Conservation (phyloP, 2,329 filamentous ascomycete species). For the Clonostachys byssicola region DNA sequence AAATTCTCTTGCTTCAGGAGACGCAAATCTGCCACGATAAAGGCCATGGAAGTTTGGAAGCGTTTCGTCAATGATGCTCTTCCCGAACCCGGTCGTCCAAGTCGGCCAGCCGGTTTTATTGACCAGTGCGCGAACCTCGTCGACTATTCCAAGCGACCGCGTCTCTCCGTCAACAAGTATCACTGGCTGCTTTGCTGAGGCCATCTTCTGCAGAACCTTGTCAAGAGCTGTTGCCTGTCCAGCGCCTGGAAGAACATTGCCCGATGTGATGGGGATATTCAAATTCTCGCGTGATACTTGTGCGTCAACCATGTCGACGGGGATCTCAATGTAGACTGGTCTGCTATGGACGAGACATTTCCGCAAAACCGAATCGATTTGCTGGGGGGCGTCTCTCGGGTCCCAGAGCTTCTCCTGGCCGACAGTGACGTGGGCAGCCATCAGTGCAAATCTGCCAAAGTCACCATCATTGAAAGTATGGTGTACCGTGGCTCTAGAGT, state of each 20-base stretch:
- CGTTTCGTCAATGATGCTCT: constrained; percentile 75
- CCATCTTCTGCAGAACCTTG: constrained; percentile 69
- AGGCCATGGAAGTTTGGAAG: constrained; percentile 75
- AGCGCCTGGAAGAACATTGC: constrained; percentile 58
- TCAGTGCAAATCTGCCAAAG: constrained; percentile 78
- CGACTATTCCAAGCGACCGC: constrained; percentile 68
- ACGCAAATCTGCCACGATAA: constrained; percentile 75
- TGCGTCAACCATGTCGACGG: constrained; percentile 75
- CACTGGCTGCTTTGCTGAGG: constrained; percentile 68
- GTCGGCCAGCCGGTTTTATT: constrained; percentile 72
- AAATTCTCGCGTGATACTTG: constrained; percentile 73
- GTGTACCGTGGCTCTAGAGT: constrained; percentile 47
- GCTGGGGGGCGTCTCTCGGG: constrained; percentile 62
- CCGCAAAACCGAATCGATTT: constrained; percentile 74
- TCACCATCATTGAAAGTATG: constrained; percentile 75
- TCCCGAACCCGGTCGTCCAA: constrained; percentile 89
- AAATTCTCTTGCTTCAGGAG: constrained; percentile 30
- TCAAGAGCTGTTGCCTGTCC: constrained; percentile 78
- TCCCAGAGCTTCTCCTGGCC: constrained; percentile 67
- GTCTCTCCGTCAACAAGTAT: constrained; percentile 82
- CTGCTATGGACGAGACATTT: constrained; percentile 71
- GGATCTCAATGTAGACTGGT: constrained; percentile 80
- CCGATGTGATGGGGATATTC: constrained; percentile 63
- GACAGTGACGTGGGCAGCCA: constrained; percentile 70
- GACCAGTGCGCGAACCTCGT: constrained; percentile 70